A percentile compares a stretch with the other conserved stretches of the same genome.
phyloP scores from a whole-genome alignment of 1,284 basidiomycete genomes.

The Hypsizygus ulmarius region DNA sequence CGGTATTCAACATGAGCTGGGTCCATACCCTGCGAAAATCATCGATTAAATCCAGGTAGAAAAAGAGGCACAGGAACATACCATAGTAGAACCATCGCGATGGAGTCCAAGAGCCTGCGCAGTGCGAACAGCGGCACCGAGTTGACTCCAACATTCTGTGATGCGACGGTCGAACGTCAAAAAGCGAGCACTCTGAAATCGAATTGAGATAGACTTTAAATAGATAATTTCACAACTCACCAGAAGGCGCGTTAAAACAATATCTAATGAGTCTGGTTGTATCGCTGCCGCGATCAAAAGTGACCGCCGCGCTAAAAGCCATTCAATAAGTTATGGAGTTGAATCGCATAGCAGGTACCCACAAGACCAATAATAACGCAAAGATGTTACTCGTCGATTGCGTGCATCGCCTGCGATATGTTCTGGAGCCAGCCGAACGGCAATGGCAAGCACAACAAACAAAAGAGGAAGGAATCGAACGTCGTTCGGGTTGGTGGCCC shows the following conservation, averaged over 20 bases:
- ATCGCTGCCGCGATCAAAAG: constrained; percentile 87
- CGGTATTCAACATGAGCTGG: constrained; percentile 85
- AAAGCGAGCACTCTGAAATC: constrained; percentile 81
- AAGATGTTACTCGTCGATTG: constrained; percentile 71
- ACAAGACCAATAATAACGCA: constrained; percentile 95
- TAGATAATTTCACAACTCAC: constrained; percentile 41
- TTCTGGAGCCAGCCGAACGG: constrained; percentile 83
- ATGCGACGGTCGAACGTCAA: constrained; percentile 86
- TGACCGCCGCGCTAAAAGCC: constrained; percentile 70
- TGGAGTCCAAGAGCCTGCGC: constrained; percentile 94
- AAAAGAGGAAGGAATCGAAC: constrained; percentile 87
- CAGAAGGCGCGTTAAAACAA: constrained; percentile 84
- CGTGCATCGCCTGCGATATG: constrained; percentile 77
- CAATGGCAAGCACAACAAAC: constrained; percentile 91
- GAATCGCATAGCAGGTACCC: constrained; percentile 33
- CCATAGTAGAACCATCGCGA: constrained; percentile 85
- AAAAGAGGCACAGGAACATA: constrained; percentile 33
- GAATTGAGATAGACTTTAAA: constrained; percentile 18
- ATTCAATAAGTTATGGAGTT: constrained; percentile 16
- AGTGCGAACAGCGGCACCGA: constrained; percentile 89
- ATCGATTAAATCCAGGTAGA: background rate
- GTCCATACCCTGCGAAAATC: constrained; percentile 59
- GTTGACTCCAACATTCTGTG: constrained; percentile 93
- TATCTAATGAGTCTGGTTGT: constrained; percentile 85
- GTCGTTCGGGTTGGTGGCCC: constrained; percentile 70